Base-by-base conservation (phyloP, 2,329 filamentous ascomycete species). In the Coniochaeta prunicola region DNA sequence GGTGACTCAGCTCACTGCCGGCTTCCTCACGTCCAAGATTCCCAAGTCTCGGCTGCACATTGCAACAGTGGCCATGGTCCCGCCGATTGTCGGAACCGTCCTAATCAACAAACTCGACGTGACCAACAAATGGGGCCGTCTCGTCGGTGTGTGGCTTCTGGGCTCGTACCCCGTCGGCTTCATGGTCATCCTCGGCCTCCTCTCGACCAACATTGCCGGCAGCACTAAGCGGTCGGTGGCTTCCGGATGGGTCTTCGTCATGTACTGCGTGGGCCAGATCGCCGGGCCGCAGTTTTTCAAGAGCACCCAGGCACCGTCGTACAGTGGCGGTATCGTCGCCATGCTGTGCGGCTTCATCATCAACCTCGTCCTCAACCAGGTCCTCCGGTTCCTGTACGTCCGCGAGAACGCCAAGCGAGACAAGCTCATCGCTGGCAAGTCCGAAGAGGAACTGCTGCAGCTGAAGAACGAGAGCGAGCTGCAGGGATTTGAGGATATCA, bases 91-190 rank as follows among this genome's bases (percentile, higher is more conserved):
- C 40, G 69, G 69, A 17, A 79, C 86, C 30, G 88, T 88, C 7
- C 78, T 92, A 0, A 74, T 91, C 15, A 82, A 91, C 77, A 4
- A 50, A 9, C 45, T 50, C 45, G 92, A 91, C 73, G 86, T 91
- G 61, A 86, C 85, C 4, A 67, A 67, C 40, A 69, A 64, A 59
- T 70, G 69, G 68, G 70, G 69, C 21, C 59, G 68, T 4, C 61
- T 71, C 19, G 66, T 68, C 12, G 70, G 69, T 4, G 63, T 69
- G 30, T 71, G 70, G 69, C 61, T 72, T 0, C 57, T 71, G 0
- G 78, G 91, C 24, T 90, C 86, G 5, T 92, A 91, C 79, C 91
- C 88, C 88, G 86, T 88, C 0, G 87, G 87, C 0, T 83, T 88
- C 66, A 88, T 85, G 2, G 75, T 90, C n/a, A 77, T 81, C 9